These are phyloP conservation scores for Cryptococcus maquisensis DNA, from an alignment of 1,284 basidiomycete species.

Conservation along the genomic window DNA sequence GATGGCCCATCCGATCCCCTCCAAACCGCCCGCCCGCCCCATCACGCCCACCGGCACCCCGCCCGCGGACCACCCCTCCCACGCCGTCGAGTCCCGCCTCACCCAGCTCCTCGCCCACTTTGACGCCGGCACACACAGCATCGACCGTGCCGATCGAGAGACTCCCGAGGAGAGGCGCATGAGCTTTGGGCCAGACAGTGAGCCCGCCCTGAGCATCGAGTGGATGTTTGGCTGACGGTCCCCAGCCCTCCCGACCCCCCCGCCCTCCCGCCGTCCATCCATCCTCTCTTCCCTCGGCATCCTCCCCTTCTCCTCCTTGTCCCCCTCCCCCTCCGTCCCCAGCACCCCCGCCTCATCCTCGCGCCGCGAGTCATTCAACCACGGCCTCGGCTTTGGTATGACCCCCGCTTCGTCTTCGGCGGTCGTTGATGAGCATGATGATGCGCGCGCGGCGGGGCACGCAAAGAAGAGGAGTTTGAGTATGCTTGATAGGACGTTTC, in stretches of 20 bases:
- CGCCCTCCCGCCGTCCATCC: slow-evolving; percentile 17
- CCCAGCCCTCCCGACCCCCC: slow-evolving; percentile 14
- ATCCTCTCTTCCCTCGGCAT: slow-evolving; percentile 17
- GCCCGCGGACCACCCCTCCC: not conserved
- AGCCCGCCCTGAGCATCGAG: not conserved
- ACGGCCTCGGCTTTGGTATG: not conserved
- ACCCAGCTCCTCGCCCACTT: slow-evolving; percentile 25
- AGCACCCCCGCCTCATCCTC: slow-evolving; percentile 3
- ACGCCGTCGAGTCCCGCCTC: slow-evolving; percentile 18
- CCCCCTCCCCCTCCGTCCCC: slow-evolving; percentile 1
- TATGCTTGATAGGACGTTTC: too few species aligned
- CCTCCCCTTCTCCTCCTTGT: slow-evolving; percentile 9
- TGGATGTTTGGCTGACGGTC: not conserved
- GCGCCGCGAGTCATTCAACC: not conserved
- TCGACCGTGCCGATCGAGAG: slow-evolving; percentile 26
- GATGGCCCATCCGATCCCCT: not conserved
- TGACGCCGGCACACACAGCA: slow-evolving; percentile 31
- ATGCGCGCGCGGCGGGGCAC: too few species aligned
- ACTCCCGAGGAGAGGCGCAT: slow-evolving; percentile 10
- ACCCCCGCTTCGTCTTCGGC: not conserved
- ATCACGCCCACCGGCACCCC: slow-evolving; percentile 6
- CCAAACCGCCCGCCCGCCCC: not conserved
- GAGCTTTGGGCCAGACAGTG: slow-evolving; percentile 9
- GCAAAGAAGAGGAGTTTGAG: too few species aligned
- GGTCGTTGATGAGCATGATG: too few species aligned